Conservation (phyloP, 2,329 filamentous ascomycete genomes). For the Lachnellula subtilissima region DNA sequence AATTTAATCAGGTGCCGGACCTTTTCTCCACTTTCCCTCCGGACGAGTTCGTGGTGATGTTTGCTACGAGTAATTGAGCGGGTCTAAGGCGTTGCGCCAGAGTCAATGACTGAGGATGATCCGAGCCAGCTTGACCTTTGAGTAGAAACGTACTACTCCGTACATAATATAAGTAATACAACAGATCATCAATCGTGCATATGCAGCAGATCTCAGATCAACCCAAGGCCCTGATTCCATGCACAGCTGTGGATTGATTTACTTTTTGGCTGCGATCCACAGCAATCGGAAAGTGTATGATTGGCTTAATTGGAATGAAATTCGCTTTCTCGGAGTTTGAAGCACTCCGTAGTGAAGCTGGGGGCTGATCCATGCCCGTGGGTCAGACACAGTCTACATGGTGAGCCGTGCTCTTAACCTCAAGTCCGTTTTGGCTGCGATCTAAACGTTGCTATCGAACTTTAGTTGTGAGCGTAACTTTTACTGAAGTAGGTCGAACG, state of each 20-base stretch:
- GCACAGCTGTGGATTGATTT: neutral
- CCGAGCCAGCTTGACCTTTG: neutral
- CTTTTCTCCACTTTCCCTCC: too few relatives aligned
- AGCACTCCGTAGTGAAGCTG: too few relatives aligned
- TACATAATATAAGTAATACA: neutral
- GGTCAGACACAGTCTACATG: neutral
- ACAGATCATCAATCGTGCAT: constrained; percentile 6
- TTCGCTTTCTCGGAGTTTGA: too few relatives aligned
- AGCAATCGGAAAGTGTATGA: neutral
- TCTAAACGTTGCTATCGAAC: too few relatives aligned
- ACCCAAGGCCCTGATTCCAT: constrained; percentile 4
- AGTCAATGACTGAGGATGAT: neutral
- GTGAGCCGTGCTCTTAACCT: neutral
- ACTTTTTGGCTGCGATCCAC: neutral
- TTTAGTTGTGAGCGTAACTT: too few relatives aligned
- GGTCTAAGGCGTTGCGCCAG: neutral
- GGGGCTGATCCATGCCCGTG: too few relatives aligned
- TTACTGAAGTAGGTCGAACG: too few relatives aligned
- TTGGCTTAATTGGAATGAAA: too few relatives aligned
- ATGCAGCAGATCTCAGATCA: constrained; percentile 10
- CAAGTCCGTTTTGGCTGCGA: too few relatives aligned
- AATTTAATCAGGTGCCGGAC: too few relatives aligned
- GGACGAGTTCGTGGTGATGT: neutral
- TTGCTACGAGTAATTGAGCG: neutral
- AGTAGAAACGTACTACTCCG: too few relatives aligned